Percentiles rank a stretch among this genome's conserved stretches.
These are phyloP conservation scores for Hypericum androsaemum DNA, from an alignment of 345 rosid species.

Conservation along the genomic window DNA sequence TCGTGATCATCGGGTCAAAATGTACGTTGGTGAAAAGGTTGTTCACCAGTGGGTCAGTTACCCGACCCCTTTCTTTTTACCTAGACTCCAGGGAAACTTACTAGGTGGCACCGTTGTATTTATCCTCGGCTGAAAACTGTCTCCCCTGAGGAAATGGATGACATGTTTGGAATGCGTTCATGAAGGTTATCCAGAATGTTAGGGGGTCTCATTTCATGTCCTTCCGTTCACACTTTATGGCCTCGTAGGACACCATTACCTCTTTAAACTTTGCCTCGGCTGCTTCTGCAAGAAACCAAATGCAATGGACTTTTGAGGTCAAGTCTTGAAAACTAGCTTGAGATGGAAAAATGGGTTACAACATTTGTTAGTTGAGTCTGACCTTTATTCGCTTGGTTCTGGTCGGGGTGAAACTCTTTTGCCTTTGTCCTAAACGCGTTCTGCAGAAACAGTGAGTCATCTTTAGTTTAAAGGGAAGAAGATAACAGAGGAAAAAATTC, in stretches of 20 bases:
- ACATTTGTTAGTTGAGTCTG: conserved; percentile 2
- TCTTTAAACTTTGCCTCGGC: conserved; percentile 96
- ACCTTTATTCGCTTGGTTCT: conserved; percentile 90
- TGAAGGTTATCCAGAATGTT: not conserved
- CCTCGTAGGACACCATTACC: conserved; percentile 79
- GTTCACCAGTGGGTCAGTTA: too few relatives aligned
- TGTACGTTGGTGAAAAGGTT: too few relatives aligned
- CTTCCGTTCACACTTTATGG: conserved; percentile 68
- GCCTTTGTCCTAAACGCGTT: conserved; percentile 85
- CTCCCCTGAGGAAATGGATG: too few relatives aligned
- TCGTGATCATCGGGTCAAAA: too few relatives aligned
- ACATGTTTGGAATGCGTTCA: too few relatives aligned
- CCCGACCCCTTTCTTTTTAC: too few relatives aligned
- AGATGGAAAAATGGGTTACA: not conserved
- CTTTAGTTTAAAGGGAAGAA: not conserved
- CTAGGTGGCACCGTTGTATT: too few relatives aligned
- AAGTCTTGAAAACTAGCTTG: not conserved
- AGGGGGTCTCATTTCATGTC: conserved; percentile 15
- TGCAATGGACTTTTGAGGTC: not conserved
- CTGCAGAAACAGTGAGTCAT: conserved; percentile 31
- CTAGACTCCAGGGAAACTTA: too few relatives aligned
- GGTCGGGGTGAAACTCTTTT: conserved; percentile 89
- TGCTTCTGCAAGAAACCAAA: conserved; percentile 37
- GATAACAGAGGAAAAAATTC: not conserved
- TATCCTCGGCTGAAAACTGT: too few relatives aligned